Base-by-base conservation (phyloP, 2,329 filamentous ascomycete species). In the Aspergillus udagawae region DNA sequence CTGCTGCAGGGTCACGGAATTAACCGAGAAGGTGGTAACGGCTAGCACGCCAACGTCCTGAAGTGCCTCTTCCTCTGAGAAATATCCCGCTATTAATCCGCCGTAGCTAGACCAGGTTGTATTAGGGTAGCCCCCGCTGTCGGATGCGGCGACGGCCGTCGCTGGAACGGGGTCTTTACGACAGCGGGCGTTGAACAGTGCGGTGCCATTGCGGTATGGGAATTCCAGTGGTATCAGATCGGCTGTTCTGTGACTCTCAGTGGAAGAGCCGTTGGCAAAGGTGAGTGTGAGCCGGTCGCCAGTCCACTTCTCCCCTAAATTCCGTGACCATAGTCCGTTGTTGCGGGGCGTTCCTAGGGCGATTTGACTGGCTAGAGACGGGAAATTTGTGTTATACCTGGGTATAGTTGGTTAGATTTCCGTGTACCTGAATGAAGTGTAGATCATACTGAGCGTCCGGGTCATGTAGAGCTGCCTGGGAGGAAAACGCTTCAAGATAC, bases 391-490 rank as follows among this genome's bases (percentile, higher is more conserved):
- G 14, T 45, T 54, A 4, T 65, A 28, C 4, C 57, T 53, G 8
- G 53, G 14, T n/a, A 54, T n/a, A 54, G n/a, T 8, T 52, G 4
- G 4, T 9, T 54, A 60, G 12, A 10, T 4, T 6, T 12, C 12
- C 4, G 4, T 12, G 12, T 25, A 5, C 1, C 8, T n/a, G 44
- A 21, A 14, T 25, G 44, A 4, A 8, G 5, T 3, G 32, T 38
- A 27, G 10, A 20, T 14, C 44, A 27, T 80, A 86, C 59, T 84
- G 73, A 27, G 83, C 83, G 70, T 86, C 83, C 1, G 75, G 75
- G 60, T 86, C 83, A 60, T 86, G 83, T 29, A 80, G 75, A 28
- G 70, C 74, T 55, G 81, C 80, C 53, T 72, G 74, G 51, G 78
- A 71, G 9, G 79, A 76, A 67, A 77, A 78, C 2, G 80, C 73